Evolutionary conservation across 306 rosid genomes (phyloP).

Genomic region (Trifolium pratense): DNA sequence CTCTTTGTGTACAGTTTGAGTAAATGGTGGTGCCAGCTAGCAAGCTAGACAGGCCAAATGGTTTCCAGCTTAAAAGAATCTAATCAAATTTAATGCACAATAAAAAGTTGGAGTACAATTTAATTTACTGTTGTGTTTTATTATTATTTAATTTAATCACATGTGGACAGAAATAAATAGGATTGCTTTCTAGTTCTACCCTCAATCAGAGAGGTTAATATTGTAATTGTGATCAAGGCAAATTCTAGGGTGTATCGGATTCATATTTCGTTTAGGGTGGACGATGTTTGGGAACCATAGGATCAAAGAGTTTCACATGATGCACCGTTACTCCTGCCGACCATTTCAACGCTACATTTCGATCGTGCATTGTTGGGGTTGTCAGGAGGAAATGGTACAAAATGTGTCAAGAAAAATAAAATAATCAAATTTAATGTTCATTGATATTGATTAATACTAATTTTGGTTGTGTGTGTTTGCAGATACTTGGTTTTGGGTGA

Average conservation of each 20-base stretch:
- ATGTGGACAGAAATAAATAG: neutral
- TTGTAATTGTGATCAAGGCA: neutral
- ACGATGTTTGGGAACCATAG: neutral
- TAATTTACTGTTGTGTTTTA: neutral
- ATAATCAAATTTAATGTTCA: neutral
- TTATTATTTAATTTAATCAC: neutral
- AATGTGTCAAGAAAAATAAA: neutral
- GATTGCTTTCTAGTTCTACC: neutral
- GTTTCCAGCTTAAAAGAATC: constrained; percentile 35
- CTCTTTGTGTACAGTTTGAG: constrained; percentile 40
- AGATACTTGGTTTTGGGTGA: constrained; percentile 88
- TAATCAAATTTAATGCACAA: constrained; percentile 26
- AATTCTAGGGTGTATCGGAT: neutral
- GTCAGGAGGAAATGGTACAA: neutral
- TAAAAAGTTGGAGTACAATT: constrained; percentile 2
- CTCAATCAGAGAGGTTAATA: neutral
- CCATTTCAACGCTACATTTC: neutral
- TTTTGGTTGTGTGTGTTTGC: constrained; percentile 30
- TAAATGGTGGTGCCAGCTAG: constrained; percentile 47
- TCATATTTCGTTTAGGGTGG: neutral
- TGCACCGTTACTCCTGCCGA: too few relatives aligned
- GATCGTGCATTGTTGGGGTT: neutral
- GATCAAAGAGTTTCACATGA: neutral
- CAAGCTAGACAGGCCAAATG: constrained; percentile 38
- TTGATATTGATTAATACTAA: neutral